Evolutionary conservation across 2,329 filamentous ascomycete genomes (phyloP).

Genomic region (Pestalotiopsis fici): DNA sequence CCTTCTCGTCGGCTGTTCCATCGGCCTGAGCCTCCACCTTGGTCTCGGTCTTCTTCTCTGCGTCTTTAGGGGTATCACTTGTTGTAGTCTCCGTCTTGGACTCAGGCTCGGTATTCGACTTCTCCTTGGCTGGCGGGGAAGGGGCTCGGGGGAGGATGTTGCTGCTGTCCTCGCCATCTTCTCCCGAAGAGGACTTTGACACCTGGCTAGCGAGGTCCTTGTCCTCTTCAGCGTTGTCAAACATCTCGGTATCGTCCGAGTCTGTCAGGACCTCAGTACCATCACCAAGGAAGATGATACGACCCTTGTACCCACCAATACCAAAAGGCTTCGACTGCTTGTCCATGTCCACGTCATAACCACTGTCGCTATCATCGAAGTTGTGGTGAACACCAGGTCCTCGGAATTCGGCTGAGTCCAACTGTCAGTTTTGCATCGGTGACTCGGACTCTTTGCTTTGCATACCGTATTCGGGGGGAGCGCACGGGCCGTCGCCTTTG

Average conservation of each 20-base stretch:
- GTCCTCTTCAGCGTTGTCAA: conserved; percentile 83
- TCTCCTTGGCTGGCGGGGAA: conserved; percentile 31
- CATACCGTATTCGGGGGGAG: conserved; percentile 99
- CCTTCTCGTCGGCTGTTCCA: conserved; percentile 22
- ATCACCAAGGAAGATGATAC: conserved; percentile 93
- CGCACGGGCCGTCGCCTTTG: conserved; percentile 95
- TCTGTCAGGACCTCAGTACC: conserved; percentile 91
- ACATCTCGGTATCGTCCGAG: conserved; percentile 89
- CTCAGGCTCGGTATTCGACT: conserved; percentile 22
- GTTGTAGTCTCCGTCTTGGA: conserved; percentile 23
- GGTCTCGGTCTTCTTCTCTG: conserved; percentile 20
- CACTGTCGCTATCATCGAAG: conserved; percentile 77
- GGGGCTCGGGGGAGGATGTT: conserved; percentile 31
- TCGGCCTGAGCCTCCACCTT: conserved; percentile 27
- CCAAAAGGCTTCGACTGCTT: conserved; percentile 64
- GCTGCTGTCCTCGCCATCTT: conserved; percentile 27
- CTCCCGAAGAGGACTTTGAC: conserved; percentile 54
- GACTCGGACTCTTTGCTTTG: conserved; percentile 37
- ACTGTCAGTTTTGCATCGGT: conserved; percentile 30
- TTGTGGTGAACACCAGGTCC: conserved; percentile 81
- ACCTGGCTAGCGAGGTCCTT: conserved; percentile 86
- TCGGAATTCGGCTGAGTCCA: conserved; percentile 74
- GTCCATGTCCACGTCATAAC: conserved; percentile 75
- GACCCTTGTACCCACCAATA: conserved; percentile 72
- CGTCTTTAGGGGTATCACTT: conserved; percentile 21